phyloP scores from a whole-genome alignment of 768 basidiomycete species.

The Collybia nuda region DNA sequence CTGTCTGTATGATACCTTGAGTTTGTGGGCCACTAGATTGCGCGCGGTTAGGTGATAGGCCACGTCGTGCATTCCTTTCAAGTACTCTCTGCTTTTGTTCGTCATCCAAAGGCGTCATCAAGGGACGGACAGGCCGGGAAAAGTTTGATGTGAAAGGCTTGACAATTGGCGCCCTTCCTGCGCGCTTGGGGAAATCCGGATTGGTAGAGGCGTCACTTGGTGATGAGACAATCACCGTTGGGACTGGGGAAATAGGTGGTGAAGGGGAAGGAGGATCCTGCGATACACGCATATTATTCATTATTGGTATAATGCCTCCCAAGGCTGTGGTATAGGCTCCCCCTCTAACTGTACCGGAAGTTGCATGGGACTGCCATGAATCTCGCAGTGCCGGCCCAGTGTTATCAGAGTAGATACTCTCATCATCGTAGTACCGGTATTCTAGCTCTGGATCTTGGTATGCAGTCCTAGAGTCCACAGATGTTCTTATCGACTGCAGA shows the following conservation, averaged over 20 bases:
- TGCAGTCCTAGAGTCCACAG: conserved; percentile 24
- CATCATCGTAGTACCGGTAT: conserved; percentile 36
- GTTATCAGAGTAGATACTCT: conserved; percentile 40
- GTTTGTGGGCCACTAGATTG: neutral
- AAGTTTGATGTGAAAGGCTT: conserved; percentile 54
- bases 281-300: conserved; percentile 1
- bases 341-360: conserved; percentile 10
- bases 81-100: conserved; percentile 51
- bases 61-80: conserved; percentile 55
- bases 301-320: neutral
- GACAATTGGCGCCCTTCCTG: conserved; percentile 42
- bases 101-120: conserved; percentile 33
- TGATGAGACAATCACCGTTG: conserved; percentile 56
- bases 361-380: conserved; percentile 36
- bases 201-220: conserved; percentile 23
- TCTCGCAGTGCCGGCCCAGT: conserved; percentile 32
- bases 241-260: conserved; percentile 30
- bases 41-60: conserved; percentile 25
- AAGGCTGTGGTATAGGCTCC: neutral
- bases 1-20: neutral
- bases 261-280: conserved; percentile 9
- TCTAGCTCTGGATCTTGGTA: conserved; percentile 29
- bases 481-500: conserved; percentile 24
- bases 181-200: conserved; percentile 12
- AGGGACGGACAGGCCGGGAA: conserved; percentile 59